Conservation (phyloP, 106 monocot genomes). For the Dactylorhiza incarnata region DNA sequence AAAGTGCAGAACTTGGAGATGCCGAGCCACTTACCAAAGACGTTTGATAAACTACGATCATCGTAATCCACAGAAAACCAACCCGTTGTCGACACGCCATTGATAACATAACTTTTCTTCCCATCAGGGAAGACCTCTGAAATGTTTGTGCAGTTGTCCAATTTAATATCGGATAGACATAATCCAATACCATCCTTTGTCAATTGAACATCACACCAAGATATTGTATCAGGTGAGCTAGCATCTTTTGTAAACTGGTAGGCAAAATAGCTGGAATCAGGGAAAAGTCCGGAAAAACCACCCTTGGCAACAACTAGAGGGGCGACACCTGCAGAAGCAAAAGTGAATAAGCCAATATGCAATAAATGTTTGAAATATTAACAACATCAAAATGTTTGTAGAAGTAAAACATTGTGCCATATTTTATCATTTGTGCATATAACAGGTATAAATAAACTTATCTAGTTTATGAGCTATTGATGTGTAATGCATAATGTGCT, state of each 20-base stretch:
- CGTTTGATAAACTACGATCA: conserved; percentile 6
- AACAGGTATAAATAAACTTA: neutral
- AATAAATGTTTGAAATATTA: conserved; percentile 1
- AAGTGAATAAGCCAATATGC: neutral
- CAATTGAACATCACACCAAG: conserved; percentile 49
- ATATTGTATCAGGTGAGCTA: conserved; percentile 16
- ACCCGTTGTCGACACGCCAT: conserved; percentile 24
- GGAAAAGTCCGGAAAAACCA: conserved; percentile 55
- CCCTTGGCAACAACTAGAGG: conserved; percentile 46
- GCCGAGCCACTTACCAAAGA: conserved; percentile 20
- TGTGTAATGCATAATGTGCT: neutral
- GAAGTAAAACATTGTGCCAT: neutral
- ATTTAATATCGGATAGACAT: conserved; percentile 28
- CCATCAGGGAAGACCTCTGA: neutral
- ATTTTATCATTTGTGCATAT: neutral
- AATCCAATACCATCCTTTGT: conserved; percentile 43
- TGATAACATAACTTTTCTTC: conserved; percentile 13
- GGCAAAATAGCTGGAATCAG: conserved; percentile 30
- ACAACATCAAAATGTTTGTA: neutral
- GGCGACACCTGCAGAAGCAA: conserved; percentile 19
- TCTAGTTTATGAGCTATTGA: neutral
- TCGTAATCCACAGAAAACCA: conserved; percentile 37
- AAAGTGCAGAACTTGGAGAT: neutral
- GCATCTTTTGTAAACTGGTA: conserved; percentile 4
- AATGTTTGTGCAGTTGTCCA: conserved; percentile 37